A percentile compares a stretch with the other conserved stretches of the same genome.
Conservation (phyloP, 495 filamentous ascomycete species). For the Penicillium tannophilum region DNA sequence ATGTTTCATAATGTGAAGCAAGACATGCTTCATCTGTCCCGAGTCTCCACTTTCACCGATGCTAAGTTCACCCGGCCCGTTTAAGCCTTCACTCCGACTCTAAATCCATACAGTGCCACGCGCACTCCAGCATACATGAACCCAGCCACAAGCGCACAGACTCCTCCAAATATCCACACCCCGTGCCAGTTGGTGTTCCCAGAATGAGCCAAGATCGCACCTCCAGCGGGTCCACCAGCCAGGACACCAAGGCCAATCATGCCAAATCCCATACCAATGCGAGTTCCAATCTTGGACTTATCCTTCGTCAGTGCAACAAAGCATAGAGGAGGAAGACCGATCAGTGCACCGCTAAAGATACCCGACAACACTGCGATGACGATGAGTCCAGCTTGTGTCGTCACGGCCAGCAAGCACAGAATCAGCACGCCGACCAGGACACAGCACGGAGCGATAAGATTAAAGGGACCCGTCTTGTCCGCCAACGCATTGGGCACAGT, state of each 20-base stretch:
- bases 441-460: constrained; percentile 32
- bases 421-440: constrained; percentile 30
- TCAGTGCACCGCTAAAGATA: constrained; percentile 31
- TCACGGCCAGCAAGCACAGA: constrained; percentile 34
- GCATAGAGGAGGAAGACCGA: constrained; percentile 34
- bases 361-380: constrained; percentile 28
- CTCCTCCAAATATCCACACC: constrained; percentile 23
- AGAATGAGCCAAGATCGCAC: constrained; percentile 39
- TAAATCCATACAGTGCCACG: not conserved
- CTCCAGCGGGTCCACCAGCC: constrained; percentile 34
- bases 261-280: constrained; percentile 36
- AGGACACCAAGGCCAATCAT: constrained; percentile 30
- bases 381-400: constrained; percentile 33
- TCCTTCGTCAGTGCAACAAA: constrained; percentile 20
- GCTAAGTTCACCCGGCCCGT: too few relatives aligned
- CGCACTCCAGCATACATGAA: not conserved
- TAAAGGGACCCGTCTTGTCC: constrained; percentile 39
- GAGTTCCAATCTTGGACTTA: constrained; percentile 32
- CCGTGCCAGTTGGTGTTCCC: constrained; percentile 11
- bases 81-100: not conserved
- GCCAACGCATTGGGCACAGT: constrained; percentile 39
- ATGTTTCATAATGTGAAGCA: not conserved
- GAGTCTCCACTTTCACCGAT: too few relatives aligned
- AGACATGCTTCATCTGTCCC: too few relatives aligned
- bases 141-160: constrained; percentile 12